Evolutionary conservation across 2,329 filamentous ascomycete species (phyloP), one percentile per base, ranked within the genome.

Genomic region (Cylindrodendrum hubeiense): DNA sequence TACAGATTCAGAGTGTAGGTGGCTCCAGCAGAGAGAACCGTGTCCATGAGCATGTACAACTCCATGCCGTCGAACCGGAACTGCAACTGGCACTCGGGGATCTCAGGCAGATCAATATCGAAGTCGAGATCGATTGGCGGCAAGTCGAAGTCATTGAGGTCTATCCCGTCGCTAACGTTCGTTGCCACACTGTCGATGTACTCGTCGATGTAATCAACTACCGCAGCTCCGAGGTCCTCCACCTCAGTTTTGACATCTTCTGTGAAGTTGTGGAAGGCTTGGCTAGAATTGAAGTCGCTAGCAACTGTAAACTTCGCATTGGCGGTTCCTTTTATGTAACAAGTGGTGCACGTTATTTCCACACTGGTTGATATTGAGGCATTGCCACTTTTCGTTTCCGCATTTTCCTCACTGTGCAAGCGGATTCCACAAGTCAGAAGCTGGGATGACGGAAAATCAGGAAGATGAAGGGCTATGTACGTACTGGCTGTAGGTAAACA

Each of bases 201-300:
- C 6, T 59, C 37, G 13, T 65, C 62, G 6, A 67, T 43, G 37
- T 65, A 67, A 50, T 59, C 56, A 2, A 58, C 53, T 9, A 17
- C 46, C 3, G 51, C 41, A 12, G 34, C 17, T 13, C 46, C 53
- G 6, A 63, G 39, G 19, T 58, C 30, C 9, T 93, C 30, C 15
- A 64, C 21, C 24, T 64, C 54, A 9, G 46, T 43, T 13, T 30
- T 41, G 24, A 54, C 46, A n/a, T 60, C 49, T 19, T 15, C 24
- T 2, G 54, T 64, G 10, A 64, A 60, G 43, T 64, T 64, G 47
- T 33, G 22, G 17, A 64, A 59, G 2, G 61, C 54, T 19, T 51
- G 33, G 24, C 39, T 60, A 5, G 50, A 50, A 26, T 64, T 60
- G 54, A 64, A 64, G 33, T 41, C 33, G 3, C 39, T 41, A 8